Evolutionary conservation across 768 basidiomycete genomes (phyloP).

Genomic region (Termitomyces sp.): DNA sequence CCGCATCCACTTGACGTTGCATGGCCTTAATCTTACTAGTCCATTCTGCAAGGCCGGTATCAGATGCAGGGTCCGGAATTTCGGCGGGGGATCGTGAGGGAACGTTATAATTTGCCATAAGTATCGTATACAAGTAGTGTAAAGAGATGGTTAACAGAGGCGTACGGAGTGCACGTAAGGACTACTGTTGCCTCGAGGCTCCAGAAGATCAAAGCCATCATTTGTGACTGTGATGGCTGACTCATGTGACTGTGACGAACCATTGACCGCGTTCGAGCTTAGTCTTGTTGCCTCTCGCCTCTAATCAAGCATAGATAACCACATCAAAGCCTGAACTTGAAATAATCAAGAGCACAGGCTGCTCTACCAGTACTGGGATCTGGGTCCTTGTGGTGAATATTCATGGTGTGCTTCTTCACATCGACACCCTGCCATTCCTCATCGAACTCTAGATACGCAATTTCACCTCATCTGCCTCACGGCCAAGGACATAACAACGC

Average conservation of each 20-base stretch:
- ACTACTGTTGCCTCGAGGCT: not conserved
- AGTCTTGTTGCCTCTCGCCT: not conserved
- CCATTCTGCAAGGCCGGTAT: slow-evolving; percentile 77
- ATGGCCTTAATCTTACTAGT: slow-evolving; percentile 74
- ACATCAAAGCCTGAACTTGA: not conserved
- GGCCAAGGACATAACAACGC: not conserved
- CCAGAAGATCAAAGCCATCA: not conserved
- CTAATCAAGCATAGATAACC: not conserved
- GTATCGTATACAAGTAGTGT: not conserved
- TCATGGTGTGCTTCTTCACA: not conserved
- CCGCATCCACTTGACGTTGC: slow-evolving; percentile 77
- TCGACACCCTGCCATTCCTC: not conserved
- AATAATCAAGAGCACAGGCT: not conserved
- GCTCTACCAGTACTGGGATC: not conserved
- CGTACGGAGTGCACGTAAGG: not conserved
- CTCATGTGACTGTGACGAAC: not conserved
- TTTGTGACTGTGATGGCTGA: too few relatives aligned
- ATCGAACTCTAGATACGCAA: not conserved
- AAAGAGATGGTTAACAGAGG: slow-evolving; percentile 1
- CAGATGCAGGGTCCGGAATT: slow-evolving; percentile 45
- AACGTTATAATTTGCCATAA: slow-evolving; percentile 8
- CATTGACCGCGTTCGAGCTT: not conserved
- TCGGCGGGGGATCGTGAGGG: slow-evolving; percentile 23
- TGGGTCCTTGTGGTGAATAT: not conserved
- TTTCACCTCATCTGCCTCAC: not conserved